Evolutionary conservation across 768 basidiomycete genomes (phyloP).

Genomic region (Lactarius indigo): DNA sequence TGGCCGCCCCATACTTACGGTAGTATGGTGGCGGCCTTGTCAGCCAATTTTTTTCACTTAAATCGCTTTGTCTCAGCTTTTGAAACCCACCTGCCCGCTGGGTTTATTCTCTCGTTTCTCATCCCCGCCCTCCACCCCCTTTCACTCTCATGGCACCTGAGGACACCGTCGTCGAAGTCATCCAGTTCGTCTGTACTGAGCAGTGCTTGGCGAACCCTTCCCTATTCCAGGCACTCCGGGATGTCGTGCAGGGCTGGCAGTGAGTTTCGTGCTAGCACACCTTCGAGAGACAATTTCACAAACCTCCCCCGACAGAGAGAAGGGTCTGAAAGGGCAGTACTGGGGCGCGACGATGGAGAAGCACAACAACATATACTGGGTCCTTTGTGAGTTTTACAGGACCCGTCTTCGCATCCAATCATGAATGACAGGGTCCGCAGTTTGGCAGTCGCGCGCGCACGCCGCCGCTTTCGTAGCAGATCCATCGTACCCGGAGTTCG

Average conservation of each 20-base stretch:
- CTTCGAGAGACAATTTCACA: background rate
- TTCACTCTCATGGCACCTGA: background rate
- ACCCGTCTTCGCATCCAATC: background rate
- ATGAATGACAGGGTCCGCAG: background rate
- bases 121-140: background rate
- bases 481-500: background rate
- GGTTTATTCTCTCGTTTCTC: background rate
- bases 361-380: slow-evolving; percentile 5
- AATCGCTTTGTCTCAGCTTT: background rate
- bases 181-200: background rate
- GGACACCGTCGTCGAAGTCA: background rate
- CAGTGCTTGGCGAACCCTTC: slow-evolving; percentile 1
- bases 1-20: background rate
- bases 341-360: slow-evolving; percentile 1
- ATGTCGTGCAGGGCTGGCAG: slow-evolving; percentile 7
- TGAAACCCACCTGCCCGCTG: background rate
- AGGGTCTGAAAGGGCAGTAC: slow-evolving; percentile 9
- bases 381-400: slow-evolving; percentile 8
- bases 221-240: slow-evolving; percentile 2
- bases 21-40: background rate
- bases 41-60: background rate
- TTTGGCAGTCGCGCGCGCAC: slow-evolving; percentile 13
- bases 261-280: background rate
- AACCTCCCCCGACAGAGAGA: background rate
- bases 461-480: background rate